phyloP scores from a whole-genome alignment of 352 stramenopile genomes.

The Vaucheria bursata region DNA sequence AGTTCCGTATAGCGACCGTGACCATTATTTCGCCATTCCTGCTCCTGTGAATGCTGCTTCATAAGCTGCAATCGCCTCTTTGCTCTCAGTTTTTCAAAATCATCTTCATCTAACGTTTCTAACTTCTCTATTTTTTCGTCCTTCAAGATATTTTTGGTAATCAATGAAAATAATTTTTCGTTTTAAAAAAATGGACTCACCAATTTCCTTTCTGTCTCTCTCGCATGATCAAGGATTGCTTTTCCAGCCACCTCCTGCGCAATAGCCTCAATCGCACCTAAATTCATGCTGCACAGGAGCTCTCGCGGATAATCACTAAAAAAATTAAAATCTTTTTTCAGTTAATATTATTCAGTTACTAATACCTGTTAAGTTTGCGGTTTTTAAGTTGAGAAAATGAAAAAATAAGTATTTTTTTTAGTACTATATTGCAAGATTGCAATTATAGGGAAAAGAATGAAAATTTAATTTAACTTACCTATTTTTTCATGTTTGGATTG shows the following conservation, averaged over 20 bases:
- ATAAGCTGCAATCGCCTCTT: constrained; percentile 36
- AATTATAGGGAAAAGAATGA: too few species aligned
- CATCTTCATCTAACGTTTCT: constrained; percentile 46
- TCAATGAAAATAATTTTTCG: not conserved
- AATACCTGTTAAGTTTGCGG: too few species aligned
- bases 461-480: too few species aligned
- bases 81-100: constrained; percentile 47
- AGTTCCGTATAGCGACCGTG: constrained; percentile 66
- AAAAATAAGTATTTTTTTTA: too few species aligned
- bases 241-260: constrained; percentile 36
- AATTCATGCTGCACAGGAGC: constrained; percentile 21
- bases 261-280: constrained; percentile 39
- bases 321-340: too few species aligned
- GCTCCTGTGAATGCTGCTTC: constrained; percentile 27
- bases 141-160: not conserved
- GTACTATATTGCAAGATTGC: too few species aligned
- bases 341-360: too few species aligned
- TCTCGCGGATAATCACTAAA: too few species aligned
- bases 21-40: constrained; percentile 33
- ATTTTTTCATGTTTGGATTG: too few species aligned
- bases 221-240: constrained; percentile 43
- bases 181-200: constrained; percentile 15
- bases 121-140: constrained; percentile 44
- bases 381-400: too few species aligned
- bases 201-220: constrained; percentile 43